Evolutionary conservation across 1,139 yeast genomes (phyloP).

Genomic region (Debaryomyces psychrophilus): DNA sequence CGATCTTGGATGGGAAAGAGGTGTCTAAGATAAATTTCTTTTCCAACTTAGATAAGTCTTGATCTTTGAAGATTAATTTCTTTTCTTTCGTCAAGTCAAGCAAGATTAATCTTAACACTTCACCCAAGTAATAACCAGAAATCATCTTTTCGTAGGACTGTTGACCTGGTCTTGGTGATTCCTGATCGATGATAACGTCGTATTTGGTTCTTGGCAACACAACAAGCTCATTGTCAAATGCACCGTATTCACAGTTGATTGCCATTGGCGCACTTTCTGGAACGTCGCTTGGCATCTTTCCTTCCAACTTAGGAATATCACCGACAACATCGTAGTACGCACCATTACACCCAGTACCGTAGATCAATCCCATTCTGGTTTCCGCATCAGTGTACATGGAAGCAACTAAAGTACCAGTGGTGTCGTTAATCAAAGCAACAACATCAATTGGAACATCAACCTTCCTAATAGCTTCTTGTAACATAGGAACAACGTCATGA

Average conservation of each 20-base stretch:
- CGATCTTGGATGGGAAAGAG: conserved; percentile 82
- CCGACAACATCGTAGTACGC: conserved; percentile 85
- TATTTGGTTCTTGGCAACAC: conserved; percentile 88
- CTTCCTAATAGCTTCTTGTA: conserved; percentile 71
- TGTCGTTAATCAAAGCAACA: conserved; percentile 92
- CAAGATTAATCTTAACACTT: conserved; percentile 78
- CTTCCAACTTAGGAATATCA: conserved; percentile 83
- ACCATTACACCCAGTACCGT: conserved; percentile 98
- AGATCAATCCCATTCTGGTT: conserved; percentile 92
- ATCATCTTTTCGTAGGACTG: conserved; percentile 97
- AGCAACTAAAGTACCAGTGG: conserved; percentile 96
- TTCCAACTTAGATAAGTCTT: conserved; percentile 62
- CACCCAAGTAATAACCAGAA: conserved; percentile 95
- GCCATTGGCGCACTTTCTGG: conserved; percentile 77
- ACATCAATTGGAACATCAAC: conserved; percentile 76
- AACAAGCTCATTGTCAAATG: conserved; percentile 87
- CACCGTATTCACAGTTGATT: conserved; percentile 97
- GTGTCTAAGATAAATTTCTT: conserved; percentile 80
- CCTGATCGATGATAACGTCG: conserved; percentile 76
- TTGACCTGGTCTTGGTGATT: conserved; percentile 95
- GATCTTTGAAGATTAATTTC: conserved; percentile 68
- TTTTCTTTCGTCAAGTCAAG: conserved; percentile 66
- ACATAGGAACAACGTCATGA: conserved; percentile 88
- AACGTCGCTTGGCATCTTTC: conserved; percentile 66
- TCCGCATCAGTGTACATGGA: conserved; percentile 88